phyloP scores from a whole-genome alignment of 1,284 basidiomycete genomes.

The Ustilago cynodontis region DNA sequence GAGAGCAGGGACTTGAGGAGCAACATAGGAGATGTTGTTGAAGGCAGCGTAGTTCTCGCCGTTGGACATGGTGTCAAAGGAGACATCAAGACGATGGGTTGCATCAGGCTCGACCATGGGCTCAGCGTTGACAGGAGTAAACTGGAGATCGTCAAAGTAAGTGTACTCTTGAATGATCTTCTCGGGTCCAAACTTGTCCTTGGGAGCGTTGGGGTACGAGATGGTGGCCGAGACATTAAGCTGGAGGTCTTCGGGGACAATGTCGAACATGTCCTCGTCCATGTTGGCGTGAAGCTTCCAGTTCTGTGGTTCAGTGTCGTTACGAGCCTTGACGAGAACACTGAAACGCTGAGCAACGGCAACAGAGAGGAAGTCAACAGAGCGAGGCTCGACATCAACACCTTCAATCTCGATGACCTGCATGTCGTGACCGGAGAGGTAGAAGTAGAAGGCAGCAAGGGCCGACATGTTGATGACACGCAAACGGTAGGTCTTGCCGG shows the following conservation, averaged over 20 bases:
- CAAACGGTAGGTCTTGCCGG: constrained; percentile 73
- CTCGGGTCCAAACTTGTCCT: constrained; percentile 33
- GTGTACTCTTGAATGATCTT: constrained; percentile 58
- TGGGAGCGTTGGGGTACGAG: constrained; percentile 46
- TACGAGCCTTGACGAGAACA: constrained; percentile 74
- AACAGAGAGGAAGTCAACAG: constrained; percentile 48
- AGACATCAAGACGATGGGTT: constrained; percentile 70
- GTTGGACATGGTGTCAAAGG: constrained; percentile 72
- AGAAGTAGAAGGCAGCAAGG: constrained; percentile 61
- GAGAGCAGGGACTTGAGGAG: constrained; percentile 62
- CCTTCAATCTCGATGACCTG: constrained; percentile 63
- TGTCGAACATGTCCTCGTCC: constrained; percentile 75
- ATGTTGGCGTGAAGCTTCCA: constrained; percentile 92
- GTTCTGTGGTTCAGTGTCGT: constrained; percentile 81
- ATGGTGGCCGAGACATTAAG: constrained; percentile 65
- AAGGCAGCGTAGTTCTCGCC: constrained; percentile 68
- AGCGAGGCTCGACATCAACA: constrained; percentile 44
- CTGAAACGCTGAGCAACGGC: constrained; percentile 58
- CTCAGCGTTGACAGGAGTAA: constrained; percentile 69
- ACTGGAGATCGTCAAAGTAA: constrained; percentile 71
- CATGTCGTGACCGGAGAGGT: constrained; percentile 46
- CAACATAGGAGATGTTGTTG: constrained; percentile 74
- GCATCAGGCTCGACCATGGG: constrained; percentile 69
- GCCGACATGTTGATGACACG: constrained; percentile 74
- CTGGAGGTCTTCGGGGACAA: constrained; percentile 57